Evolutionary conservation across 1,284 basidiomycete species (phyloP).

Genomic region (Irpex sp.): DNA sequence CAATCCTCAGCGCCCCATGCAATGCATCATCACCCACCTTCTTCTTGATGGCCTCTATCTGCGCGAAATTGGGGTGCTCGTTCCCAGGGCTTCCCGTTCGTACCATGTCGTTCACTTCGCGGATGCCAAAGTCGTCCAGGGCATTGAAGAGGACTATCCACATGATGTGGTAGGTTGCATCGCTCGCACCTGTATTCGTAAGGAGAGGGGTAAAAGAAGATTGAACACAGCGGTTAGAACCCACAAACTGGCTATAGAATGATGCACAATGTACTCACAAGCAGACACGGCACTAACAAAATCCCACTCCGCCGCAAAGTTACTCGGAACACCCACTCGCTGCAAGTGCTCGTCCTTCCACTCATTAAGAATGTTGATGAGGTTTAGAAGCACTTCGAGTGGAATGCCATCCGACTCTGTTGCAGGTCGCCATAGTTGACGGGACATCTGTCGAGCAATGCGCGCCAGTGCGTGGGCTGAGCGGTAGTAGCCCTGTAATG

Average conservation of each 20-base stretch:
- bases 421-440: constrained; percentile 74
- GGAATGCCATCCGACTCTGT: constrained; percentile 77
- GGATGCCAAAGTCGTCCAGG: constrained; percentile 80
- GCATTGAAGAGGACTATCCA: constrained; percentile 81
- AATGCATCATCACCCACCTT: constrained; percentile 79
- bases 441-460: constrained; percentile 75
- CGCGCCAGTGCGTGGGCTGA: constrained; percentile 79
- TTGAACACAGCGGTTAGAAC: not conserved
- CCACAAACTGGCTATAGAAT: not conserved
- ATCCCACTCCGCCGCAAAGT: constrained; percentile 84
- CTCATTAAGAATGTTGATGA: constrained; percentile 58
- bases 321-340: constrained; percentile 79
- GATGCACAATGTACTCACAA: constrained; percentile 40
- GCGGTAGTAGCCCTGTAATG: constrained; percentile 66
- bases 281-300: constrained; percentile 80
- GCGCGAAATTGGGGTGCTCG: constrained; percentile 35
- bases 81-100: constrained; percentile 35
- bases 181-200: constrained; percentile 60
- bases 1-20: constrained; percentile 81
- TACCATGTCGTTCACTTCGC: constrained; percentile 55
- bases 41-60: constrained; percentile 63
- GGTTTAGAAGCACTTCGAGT: constrained; percentile 52
- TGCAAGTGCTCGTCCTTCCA: constrained; percentile 80
- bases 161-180: constrained; percentile 88
- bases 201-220: not conserved